A percentile compares a stretch with the other conserved stretches of the same genome.
Conservation (phyloP, 2,329 filamentous ascomycete species). For the Fusarium sp. region DNA sequence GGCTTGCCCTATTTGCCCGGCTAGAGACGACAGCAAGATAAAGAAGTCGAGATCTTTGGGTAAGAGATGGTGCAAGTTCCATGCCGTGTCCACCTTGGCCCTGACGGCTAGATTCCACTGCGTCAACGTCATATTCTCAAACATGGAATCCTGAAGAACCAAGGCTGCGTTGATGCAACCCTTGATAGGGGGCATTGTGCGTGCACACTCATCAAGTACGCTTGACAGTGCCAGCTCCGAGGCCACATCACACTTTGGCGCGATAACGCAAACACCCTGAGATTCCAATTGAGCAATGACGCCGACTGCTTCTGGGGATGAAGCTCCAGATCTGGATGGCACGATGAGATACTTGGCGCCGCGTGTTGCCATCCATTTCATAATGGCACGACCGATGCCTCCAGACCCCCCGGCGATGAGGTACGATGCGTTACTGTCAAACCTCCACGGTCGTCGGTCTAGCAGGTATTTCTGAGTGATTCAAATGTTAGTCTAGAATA, state of each 20-base stretch:
- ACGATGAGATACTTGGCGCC: slow-evolving; percentile 25
- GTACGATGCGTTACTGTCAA: neutral
- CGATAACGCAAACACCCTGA: slow-evolving; percentile 33
- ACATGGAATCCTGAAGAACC: slow-evolving; percentile 59
- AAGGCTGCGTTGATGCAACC: slow-evolving; percentile 59
- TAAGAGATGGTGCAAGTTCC: slow-evolving; percentile 60
- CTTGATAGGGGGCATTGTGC: slow-evolving; percentile 49
- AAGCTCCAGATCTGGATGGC: slow-evolving; percentile 41
- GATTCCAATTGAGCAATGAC: neutral
- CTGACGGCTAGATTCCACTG: slow-evolving; percentile 60
- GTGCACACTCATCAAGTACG: slow-evolving; percentile 35
- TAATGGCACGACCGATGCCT: neutral
- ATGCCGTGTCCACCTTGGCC: slow-evolving; percentile 63
- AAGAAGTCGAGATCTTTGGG: slow-evolving; percentile 60
- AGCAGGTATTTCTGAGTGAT: neutral
- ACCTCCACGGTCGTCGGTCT: neutral
- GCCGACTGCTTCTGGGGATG: neutral
- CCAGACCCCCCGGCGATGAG: neutral
- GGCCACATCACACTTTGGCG: slow-evolving; percentile 60
- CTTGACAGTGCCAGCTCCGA: slow-evolving; percentile 45
- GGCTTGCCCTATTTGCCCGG: slow-evolving; percentile 55
- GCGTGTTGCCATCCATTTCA: neutral
- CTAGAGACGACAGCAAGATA: slow-evolving; percentile 62
- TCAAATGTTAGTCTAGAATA: neutral
- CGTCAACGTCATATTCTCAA: slow-evolving; percentile 62